These are phyloP conservation scores for Scedosporium minutisporum DNA, from an alignment of 2,329 filamentous ascomycete species.

Conservation along the genomic window DNA sequence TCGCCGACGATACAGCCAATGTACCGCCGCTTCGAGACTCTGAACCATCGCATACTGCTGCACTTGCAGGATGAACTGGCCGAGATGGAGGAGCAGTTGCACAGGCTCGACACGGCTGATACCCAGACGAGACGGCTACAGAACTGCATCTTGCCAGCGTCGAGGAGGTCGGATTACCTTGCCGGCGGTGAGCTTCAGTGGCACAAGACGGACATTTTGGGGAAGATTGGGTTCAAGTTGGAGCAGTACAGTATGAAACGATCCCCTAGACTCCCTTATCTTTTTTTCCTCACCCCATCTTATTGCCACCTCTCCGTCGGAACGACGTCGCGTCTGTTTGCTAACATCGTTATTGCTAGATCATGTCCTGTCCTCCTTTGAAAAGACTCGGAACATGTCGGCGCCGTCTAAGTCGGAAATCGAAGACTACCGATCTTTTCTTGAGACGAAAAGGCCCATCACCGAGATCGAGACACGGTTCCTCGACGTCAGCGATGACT, in stretches of 20 bases:
- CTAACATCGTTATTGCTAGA: conserved; percentile 25
- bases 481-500: conserved; percentile 43
- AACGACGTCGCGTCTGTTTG: conserved; percentile 8
- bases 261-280: not conserved
- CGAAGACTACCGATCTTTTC: conserved; percentile 40
- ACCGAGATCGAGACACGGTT: conserved; percentile 51
- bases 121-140: conserved; percentile 34
- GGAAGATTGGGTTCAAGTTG: conserved; percentile 55
- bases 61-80: conserved; percentile 78
- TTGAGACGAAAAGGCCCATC: conserved; percentile 44
- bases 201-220: conserved; percentile 50
- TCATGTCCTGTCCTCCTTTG: conserved; percentile 50
- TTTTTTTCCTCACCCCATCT: not conserved
- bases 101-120: conserved; percentile 52
- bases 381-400: conserved; percentile 37
- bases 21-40: conserved; percentile 71
- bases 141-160: conserved; percentile 43
- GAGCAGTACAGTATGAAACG: conserved; percentile 53
- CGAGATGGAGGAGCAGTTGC: conserved; percentile 71
- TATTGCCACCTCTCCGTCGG: not conserved
- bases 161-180: conserved; percentile 45
- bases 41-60: conserved; percentile 75
- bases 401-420: conserved; percentile 42
- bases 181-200: conserved; percentile 48
- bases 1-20: conserved; percentile 43